Conservation (phyloP, 2,329 filamentous ascomycete species). For the Albophoma yamanashiensis region DNA sequence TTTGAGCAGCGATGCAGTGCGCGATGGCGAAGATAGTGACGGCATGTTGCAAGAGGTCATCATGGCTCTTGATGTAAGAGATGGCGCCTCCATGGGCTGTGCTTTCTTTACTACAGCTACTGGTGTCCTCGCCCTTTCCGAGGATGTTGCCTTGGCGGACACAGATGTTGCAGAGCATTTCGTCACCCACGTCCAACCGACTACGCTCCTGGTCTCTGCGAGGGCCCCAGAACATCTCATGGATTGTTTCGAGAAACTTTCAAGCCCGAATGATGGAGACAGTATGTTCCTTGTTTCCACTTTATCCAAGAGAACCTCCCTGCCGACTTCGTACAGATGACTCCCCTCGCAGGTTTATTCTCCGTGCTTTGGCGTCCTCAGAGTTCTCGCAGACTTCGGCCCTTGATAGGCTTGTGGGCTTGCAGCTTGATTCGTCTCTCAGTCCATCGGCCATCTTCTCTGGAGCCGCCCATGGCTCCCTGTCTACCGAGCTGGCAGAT, state of each 20-base stretch:
- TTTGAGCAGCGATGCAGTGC: neutral
- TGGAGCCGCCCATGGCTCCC: neutral
- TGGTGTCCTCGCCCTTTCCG: conserved; percentile 62
- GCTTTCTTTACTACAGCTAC: conserved; percentile 68
- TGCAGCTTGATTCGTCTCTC: conserved; percentile 7
- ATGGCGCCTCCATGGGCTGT: conserved; percentile 66
- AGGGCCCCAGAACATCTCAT: conserved; percentile 31
- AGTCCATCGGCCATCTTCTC: conserved; percentile 11
- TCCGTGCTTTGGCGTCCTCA: conserved; percentile 58
- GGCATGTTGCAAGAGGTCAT: conserved; percentile 45
- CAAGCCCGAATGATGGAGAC: neutral
- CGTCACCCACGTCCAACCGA: conserved; percentile 43
- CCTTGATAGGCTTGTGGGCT: conserved; percentile 51
- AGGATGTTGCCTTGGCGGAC: conserved; percentile 63
- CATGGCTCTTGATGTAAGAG: conserved; percentile 68
- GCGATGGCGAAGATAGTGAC: neutral
- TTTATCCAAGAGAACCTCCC: neutral
- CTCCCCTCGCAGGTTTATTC: conserved; percentile 14
- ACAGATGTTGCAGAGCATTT: conserved; percentile 57
- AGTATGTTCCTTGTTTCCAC: neutral
- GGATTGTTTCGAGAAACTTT: conserved; percentile 14
- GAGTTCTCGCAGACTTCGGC: conserved; percentile 64
- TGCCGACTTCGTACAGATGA: neutral
- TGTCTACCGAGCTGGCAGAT: neutral
- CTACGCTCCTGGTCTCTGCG: conserved; percentile 40